phyloP scores from a whole-genome alignment of 352 stramenopile species.

The Plasmopara viticola region DNA sequence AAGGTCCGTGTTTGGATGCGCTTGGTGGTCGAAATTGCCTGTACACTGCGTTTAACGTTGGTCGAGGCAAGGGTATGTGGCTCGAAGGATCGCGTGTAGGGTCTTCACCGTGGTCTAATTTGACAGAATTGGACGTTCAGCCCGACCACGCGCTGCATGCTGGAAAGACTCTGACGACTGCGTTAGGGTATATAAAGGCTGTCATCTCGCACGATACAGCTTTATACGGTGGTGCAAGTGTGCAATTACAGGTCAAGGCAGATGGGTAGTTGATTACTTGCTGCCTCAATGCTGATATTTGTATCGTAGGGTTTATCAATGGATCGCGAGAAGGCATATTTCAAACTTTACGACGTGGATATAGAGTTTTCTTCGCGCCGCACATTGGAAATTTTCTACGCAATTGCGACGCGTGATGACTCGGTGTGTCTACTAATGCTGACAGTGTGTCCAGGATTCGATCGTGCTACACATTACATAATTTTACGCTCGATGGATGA shows the following conservation, averaged over 20 bases:
- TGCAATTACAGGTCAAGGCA: conserved; percentile 23
- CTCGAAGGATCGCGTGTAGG: conserved; percentile 16
- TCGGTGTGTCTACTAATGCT: conserved; percentile 32
- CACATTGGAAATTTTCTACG: conserved; percentile 35
- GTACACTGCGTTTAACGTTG: conserved; percentile 35
- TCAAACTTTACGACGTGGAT: conserved; percentile 39
- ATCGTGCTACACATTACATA: conserved; percentile 33
- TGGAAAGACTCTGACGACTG: conserved; percentile 17
- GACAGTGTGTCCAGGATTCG: conserved; percentile 33
- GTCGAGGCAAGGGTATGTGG: conserved; percentile 24
- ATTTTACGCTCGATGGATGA: conserved; percentile 31
- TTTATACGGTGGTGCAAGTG: conserved; percentile 32
- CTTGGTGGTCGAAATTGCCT: conserved; percentile 30
- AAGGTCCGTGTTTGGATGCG: conserved; percentile 30
- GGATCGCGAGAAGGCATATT: conserved; percentile 30
- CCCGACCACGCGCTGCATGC: conserved; percentile 22
- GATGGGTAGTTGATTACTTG: neutral
- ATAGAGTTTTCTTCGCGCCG: conserved; percentile 33
- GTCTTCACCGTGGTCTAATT: conserved; percentile 22
- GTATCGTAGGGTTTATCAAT: conserved; percentile 24
- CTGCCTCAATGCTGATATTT: neutral
- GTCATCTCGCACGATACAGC: conserved; percentile 24
- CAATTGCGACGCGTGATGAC: conserved; percentile 20
- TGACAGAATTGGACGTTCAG: conserved; percentile 32
- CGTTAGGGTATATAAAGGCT: conserved; percentile 22